Percentiles rank a stretch among this genome's conserved stretches.
These are phyloP conservation scores for Fonsecaea multimorphosa DNA, from an alignment of 2,329 filamentous ascomycete species.

Conservation along the genomic window DNA sequence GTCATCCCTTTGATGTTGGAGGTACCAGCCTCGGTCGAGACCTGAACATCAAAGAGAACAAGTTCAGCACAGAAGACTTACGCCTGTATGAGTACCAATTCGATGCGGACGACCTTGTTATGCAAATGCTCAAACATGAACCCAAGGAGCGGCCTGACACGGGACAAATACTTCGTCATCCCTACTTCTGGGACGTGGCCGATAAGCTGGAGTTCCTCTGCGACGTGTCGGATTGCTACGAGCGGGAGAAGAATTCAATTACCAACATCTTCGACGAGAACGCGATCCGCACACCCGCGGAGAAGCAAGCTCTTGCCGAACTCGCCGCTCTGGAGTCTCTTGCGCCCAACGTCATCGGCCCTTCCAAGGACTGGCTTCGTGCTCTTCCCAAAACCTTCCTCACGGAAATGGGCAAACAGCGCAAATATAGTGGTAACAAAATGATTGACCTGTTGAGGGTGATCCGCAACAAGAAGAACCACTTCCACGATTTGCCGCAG, in stretches of 20 bases:
- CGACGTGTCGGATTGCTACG: constrained; percentile 94
- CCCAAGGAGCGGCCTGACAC: constrained; percentile 74
- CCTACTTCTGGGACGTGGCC: constrained; percentile 94
- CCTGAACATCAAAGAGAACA: constrained; percentile 93
- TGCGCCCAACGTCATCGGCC: constrained; percentile 54
- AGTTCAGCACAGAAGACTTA: constrained; percentile 73
- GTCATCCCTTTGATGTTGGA: constrained; percentile 91
- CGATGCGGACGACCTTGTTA: constrained; percentile 86
- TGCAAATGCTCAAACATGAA: constrained; percentile 74
- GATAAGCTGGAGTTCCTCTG: constrained; percentile 92
- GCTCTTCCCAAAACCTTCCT: constrained; percentile 80
- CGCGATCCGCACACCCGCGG: constrained; percentile 32
- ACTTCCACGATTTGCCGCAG: constrained; percentile 95
- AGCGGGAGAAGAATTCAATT: constrained; percentile 71
- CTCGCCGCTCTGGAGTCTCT: constrained; percentile 59
- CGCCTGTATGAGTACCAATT: constrained; percentile 80
- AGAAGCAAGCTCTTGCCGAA: constrained; percentile 44
- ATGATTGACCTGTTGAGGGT: constrained; percentile 88
- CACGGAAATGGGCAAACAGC: constrained; percentile 87
- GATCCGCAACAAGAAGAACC: constrained; percentile 93
- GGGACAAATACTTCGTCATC: constrained; percentile 82
- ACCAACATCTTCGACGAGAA: constrained; percentile 37
- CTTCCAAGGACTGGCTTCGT: constrained; percentile 73
- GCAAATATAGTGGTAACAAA: constrained; percentile 85
- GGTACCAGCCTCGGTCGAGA: constrained; percentile 89